Base-by-base conservation (phyloP, 352 stramenopile species). In the Pythium oligandrum region DNA sequence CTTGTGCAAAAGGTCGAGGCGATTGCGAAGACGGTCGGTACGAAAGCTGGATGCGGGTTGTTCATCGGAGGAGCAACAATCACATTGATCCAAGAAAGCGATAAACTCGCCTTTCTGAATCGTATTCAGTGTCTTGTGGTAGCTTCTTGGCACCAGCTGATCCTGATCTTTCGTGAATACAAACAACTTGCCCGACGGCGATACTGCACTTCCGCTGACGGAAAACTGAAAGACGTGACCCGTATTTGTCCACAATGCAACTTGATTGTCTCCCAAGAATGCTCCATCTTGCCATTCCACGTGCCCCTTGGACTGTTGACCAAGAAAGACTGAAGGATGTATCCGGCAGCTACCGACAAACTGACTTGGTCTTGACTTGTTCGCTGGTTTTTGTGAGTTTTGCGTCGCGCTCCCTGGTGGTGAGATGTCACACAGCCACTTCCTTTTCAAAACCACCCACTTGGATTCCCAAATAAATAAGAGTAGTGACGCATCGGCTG, bases 121-220 rank as follows among this genome's bases (percentile, higher is more conserved):
- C 9, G 70, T 52, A 7, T 62, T 62, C 45, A 92, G 53, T 4
- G 44, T 59, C 48, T 88, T 90, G 39, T 78, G 82, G 49, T 83
- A 84, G 34, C 78, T 88, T 34, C 81, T 68, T n/a, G 81, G 81
- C 3, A 92, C 81, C 30, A 92, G 71, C 51, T 92, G 81, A 40
- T 92, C 81, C 57, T 88, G 68, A 39, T 84, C 77, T 57, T 92
- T 89, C 5, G 82, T 91, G 45, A 94, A 89, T n/a, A 89, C 72
- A 12, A 90, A 88, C 45, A 92, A 65, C 44, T 90, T 85, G 0
- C 81, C 78, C 7, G 50, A 60, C 44, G 44, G 30, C 6, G 52
- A 66, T 34, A 43, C 59, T 6, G 59, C 68, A 8, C 45, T 46
- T 30, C 68, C 64, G 4, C 43, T 48, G 10, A 66, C 57, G 39